Conservation (phyloP, 805 yeast genomes). For the Lachancea nothofagi region DNA sequence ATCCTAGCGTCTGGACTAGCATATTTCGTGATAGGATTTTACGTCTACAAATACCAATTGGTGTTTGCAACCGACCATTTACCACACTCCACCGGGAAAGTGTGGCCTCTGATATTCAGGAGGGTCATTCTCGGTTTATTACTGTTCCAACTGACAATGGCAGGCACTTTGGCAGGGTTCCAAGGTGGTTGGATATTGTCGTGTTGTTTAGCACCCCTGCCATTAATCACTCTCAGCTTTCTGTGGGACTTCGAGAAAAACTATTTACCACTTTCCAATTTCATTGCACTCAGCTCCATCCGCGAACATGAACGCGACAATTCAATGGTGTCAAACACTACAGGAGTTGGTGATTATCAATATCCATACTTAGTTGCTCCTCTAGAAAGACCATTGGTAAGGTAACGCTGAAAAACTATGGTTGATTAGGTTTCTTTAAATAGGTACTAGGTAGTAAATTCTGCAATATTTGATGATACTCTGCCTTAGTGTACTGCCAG, state of each 20-base stretch:
- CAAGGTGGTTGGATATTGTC: slow-evolving; percentile 77
- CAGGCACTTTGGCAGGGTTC: slow-evolving; percentile 75
- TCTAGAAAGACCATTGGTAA: slow-evolving; percentile 80
- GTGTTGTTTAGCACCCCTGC: slow-evolving; percentile 66
- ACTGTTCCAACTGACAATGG: slow-evolving; percentile 86
- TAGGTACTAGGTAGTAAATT: neutral
- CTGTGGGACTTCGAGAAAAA: slow-evolving; percentile 78
- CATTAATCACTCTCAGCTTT: slow-evolving; percentile 57
- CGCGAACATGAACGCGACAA: slow-evolving; percentile 40
- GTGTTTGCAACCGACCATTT: slow-evolving; percentile 89
- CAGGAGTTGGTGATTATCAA: slow-evolving; percentile 50
- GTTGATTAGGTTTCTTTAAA: neutral
- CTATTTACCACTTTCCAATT: slow-evolving; percentile 73
- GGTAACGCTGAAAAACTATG: neutral
- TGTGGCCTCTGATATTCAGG: slow-evolving; percentile 87
- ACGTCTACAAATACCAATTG: slow-evolving; percentile 85
- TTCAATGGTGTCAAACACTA: slow-evolving; percentile 17
- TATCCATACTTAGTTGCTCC: slow-evolving; percentile 68
- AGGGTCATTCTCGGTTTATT: slow-evolving; percentile 75
- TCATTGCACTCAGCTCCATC: slow-evolving; percentile 82
- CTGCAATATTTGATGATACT: neutral
- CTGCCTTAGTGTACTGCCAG: slow-evolving; percentile 3
- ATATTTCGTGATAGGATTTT: slow-evolving; percentile 80
- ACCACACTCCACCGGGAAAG: slow-evolving; percentile 94
- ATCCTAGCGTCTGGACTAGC: slow-evolving; percentile 77